phyloP scores from a whole-genome alignment of 73 alveolate genomes.

The Tetrahymena malaccensis region DNA sequence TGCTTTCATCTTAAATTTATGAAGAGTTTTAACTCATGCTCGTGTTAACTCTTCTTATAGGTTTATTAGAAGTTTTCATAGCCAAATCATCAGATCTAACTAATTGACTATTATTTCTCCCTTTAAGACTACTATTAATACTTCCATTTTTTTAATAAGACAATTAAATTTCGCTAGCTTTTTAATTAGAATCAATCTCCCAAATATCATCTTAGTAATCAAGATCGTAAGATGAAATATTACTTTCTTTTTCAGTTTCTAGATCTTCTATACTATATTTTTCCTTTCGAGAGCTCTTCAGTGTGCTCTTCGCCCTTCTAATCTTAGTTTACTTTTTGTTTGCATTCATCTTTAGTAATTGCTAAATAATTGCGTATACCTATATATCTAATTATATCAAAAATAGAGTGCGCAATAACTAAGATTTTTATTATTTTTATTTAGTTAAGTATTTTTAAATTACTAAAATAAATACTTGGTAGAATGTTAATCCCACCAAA shows the following conservation, averaged over 20 bases:
- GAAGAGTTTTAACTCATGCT: not conserved
- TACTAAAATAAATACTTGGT: not conserved
- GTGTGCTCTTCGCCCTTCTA: not conserved
- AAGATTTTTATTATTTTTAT: not conserved
- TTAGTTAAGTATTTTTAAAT: too few relatives aligned
- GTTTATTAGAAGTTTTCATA: not conserved
- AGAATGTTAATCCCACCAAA: not conserved
- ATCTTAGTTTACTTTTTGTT: not conserved
- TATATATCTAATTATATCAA: not conserved
- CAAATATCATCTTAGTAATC: not conserved
- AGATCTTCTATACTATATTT: not conserved
- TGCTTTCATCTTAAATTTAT: not conserved
- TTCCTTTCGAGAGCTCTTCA: not conserved
- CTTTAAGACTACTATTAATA: not conserved
- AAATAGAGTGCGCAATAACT: not conserved
- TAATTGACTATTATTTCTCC: not conserved
- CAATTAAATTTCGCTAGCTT: not conserved
- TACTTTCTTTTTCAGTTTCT: not conserved
- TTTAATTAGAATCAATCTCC: not conserved
- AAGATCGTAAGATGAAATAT: not conserved
- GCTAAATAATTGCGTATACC: not conserved
- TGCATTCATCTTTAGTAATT: not conserved
- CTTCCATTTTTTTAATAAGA: not conserved
- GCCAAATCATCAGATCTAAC: not conserved
- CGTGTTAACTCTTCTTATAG: not conserved